Conservation (phyloP, 2,329 filamentous ascomycete genomes). For the Verticillium zaregamsianum region DNA sequence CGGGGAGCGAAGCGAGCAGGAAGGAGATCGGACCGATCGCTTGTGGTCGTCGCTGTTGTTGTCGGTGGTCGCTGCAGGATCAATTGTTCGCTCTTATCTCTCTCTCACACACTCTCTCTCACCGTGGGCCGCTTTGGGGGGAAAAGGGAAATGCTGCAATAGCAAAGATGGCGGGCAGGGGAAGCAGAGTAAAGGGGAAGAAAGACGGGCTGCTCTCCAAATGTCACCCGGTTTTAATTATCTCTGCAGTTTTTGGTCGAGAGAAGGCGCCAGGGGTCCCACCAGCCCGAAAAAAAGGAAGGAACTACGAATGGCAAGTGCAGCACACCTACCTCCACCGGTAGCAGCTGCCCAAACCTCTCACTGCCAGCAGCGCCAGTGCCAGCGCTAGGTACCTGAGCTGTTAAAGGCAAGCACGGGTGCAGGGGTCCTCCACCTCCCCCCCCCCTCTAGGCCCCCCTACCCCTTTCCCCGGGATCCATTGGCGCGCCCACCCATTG, state of each 20-base stretch:
- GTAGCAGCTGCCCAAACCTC: not conserved
- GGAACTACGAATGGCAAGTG: conserved; percentile 3
- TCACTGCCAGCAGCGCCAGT: too few species aligned
- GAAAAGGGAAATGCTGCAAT: not conserved
- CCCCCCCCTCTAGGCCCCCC: not conserved
- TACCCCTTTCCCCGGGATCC: conserved; percentile 12
- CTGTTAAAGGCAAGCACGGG: not conserved
- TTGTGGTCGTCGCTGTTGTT: not conserved
- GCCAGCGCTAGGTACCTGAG: not conserved
- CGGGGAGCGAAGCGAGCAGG: not conserved
- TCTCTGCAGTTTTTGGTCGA: conserved; percentile 13
- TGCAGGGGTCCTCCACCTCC: not conserved
- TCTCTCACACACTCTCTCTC: conserved; percentile 10
- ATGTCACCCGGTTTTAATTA: conserved; percentile 13
- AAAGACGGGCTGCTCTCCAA: conserved; percentile 8
- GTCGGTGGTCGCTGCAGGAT: not conserved
- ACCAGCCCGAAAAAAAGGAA: conserved; percentile 10
- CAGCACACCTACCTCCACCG: not conserved
- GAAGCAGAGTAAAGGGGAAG: conserved; percentile 4
- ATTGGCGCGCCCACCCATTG: conserved; percentile 7
- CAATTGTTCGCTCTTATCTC: conserved; percentile 4
- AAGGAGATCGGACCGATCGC: not conserved
- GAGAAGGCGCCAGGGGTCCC: conserved; percentile 13
- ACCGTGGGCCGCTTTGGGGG: not conserved
- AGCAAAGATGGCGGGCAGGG: conserved; percentile 1